Evolutionary conservation across 2,329 filamentous ascomycete genomes (phyloP).

Genomic region (Tolypocladium pustulatum): DNA sequence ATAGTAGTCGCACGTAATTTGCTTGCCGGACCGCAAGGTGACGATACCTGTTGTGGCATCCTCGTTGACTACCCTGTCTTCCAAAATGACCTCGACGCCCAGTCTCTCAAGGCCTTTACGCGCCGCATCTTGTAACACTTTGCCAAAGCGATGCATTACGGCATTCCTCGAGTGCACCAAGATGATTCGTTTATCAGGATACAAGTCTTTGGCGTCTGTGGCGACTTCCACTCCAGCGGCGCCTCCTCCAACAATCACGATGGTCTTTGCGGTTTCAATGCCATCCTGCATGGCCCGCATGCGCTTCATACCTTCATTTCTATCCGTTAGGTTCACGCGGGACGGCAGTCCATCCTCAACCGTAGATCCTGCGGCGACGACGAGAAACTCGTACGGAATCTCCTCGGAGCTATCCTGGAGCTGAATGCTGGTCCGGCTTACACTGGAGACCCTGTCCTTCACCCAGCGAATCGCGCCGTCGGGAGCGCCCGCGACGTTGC

Average conservation of each 20-base stretch:
- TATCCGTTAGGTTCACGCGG: slow-evolving; percentile 31
- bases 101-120: slow-evolving; percentile 32
- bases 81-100: slow-evolving; percentile 38
- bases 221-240: slow-evolving; percentile 53
- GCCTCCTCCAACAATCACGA: slow-evolving; percentile 47
- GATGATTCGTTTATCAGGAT: slow-evolving; percentile 44
- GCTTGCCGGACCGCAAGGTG: slow-evolving; percentile 32
- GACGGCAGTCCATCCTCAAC: slow-evolving; percentile 35
- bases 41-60: slow-evolving; percentile 25
- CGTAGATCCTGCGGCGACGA: slow-evolving; percentile 46
- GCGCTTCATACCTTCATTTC: slow-evolving; percentile 28
- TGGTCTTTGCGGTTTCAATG: slow-evolving; percentile 28
- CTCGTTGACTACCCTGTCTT: slow-evolving; percentile 31
- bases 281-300: slow-evolving; percentile 33
- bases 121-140: slow-evolving; percentile 27
- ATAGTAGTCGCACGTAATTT: slow-evolving; percentile 38
- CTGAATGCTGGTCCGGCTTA: slow-evolving; percentile 26
- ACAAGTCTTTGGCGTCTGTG: slow-evolving; percentile 44
- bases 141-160: slow-evolving; percentile 42
- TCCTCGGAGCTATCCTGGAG: slow-evolving; percentile 28
- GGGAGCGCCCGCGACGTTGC: slow-evolving; percentile 23
- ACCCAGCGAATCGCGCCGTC: slow-evolving; percentile 27
- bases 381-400: slow-evolving; percentile 42
- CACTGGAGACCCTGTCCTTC: slow-evolving; percentile 26
- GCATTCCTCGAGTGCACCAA: slow-evolving; percentile 45